These are phyloP conservation scores for Paecilomyces sp. DNA, from an alignment of 2,329 filamentous ascomycete species.

Conservation along the genomic window DNA sequence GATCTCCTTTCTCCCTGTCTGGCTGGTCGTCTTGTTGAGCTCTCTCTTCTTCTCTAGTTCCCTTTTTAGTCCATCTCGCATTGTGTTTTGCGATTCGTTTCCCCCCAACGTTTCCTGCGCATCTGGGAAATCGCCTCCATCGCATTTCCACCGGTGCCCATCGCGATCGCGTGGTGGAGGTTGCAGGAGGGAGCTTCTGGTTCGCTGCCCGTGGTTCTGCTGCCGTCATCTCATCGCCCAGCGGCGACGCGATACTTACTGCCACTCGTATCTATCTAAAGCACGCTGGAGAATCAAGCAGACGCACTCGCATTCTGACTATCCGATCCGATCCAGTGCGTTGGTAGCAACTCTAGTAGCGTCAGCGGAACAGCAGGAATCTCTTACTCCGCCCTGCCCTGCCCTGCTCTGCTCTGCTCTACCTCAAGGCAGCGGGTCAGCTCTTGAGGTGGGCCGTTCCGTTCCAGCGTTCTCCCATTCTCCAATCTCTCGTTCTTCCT, in stretches of 20 bases:
- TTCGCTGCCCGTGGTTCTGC: slow-evolving; percentile 2
- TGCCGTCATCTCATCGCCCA: not conserved
- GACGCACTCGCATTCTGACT: not conserved
- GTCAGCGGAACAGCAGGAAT: not conserved
- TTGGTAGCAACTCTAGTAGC: not conserved
- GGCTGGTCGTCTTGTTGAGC: not conserved
- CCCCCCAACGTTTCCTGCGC: not conserved
- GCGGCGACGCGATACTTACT: not conserved
- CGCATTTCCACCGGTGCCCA: not conserved
- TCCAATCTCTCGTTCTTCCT: slow-evolving; percentile 2
- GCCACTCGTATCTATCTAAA: not conserved
- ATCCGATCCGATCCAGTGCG: not conserved
- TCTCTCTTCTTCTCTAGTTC: not conserved
- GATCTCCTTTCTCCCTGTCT: slow-evolving; percentile 6
- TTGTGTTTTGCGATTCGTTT: not conserved
- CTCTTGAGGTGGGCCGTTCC: not conserved
- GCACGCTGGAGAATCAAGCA: not conserved
- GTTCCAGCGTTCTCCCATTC: slow-evolving; percentile 1
- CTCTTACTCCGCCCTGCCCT: not conserved
- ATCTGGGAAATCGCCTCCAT: not conserved
- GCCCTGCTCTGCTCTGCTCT: too few relatives aligned
- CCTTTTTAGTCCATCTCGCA: not conserved
- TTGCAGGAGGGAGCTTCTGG: not conserved
- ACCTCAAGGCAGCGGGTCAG: not conserved
- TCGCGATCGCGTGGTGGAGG: not conserved